Conservation (phyloP, 371 early-diverging fungal genomes). For the Zychaea mexicana region DNA sequence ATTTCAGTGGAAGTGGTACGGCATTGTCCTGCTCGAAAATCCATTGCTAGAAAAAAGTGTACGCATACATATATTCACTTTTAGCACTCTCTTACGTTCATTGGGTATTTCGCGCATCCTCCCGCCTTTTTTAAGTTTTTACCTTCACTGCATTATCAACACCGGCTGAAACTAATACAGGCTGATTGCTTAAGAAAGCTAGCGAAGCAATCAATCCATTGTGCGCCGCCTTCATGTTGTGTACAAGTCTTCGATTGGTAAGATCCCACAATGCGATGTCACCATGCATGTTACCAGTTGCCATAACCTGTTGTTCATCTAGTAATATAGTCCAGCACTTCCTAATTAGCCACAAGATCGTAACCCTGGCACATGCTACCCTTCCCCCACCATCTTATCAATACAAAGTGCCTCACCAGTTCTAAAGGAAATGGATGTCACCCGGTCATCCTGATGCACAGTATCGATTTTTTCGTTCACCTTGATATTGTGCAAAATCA, state of each 20-base stretch:
- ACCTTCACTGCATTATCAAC: conserved; percentile 91
- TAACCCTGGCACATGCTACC: too few relatives aligned
- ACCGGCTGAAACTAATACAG: conserved; percentile 86
- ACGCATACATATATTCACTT: neutral
- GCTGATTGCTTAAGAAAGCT: conserved; percentile 82
- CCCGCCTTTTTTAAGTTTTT: neutral
- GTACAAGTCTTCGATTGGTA: conserved; percentile 69
- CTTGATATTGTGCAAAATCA: conserved; percentile 83
- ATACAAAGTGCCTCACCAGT: too few relatives aligned
- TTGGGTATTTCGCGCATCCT: neutral
- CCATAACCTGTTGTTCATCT: conserved; percentile 87
- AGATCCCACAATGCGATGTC: conserved; percentile 95
- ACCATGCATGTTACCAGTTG: conserved; percentile 83
- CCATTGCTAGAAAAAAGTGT: conserved; percentile 74
- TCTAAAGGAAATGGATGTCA: conserved; percentile 88
- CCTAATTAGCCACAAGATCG: neutral
- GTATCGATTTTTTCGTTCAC: conserved; percentile 73
- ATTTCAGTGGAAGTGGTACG: conserved; percentile 77
- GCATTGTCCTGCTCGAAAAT: conserved; percentile 87
- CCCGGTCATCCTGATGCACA: conserved; percentile 84
- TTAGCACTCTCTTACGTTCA: too few relatives aligned
- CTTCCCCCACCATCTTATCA: too few relatives aligned
- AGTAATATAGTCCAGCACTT: neutral
- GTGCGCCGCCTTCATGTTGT: conserved; percentile 85
- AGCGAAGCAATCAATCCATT: conserved; percentile 72